A percentile compares a stretch with the other conserved stretches of the same genome.
phyloP scores from a whole-genome alignment of 2,329 filamentous ascomycete genomes.

The Aspergillus aculeatinus region DNA sequence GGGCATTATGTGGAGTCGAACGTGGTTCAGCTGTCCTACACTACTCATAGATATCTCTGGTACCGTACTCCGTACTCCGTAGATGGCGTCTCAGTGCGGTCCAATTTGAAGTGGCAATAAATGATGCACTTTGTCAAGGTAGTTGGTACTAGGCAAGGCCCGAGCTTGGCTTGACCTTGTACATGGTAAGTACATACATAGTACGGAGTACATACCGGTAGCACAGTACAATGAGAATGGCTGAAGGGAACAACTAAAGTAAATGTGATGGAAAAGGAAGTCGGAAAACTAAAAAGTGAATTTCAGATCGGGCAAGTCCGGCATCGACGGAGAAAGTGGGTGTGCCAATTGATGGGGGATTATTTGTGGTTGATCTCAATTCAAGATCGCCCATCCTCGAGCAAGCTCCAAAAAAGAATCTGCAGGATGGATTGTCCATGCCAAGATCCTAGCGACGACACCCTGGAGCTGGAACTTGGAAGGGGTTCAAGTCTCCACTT shows the following conservation, averaged over 20 bases:
- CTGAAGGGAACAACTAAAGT: background rate
- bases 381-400: background rate
- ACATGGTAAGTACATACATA: background rate
- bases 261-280: background rate
- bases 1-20: slow-evolving; percentile 1
- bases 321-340: background rate
- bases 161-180: background rate
- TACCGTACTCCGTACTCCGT: no score
- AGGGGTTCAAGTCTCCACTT: background rate
- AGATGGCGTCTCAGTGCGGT: background rate
- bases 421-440: slow-evolving; percentile 7
- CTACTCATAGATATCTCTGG: background rate
- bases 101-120: background rate
- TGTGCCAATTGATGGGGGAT: background rate
- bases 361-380: background rate
- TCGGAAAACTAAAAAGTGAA: background rate
- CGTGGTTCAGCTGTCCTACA: slow-evolving; percentile 6
- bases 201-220: no score
- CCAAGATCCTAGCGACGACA: slow-evolving; percentile 6
- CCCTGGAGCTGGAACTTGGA: slow-evolving; percentile 1
- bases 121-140: background rate
- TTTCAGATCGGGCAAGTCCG: background rate
- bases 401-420: background rate
- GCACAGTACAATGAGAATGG: background rate
- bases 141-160: background rate